Evolutionary conservation across 2,329 filamentous ascomycete species (phyloP), one percentile per base, ranked within the genome.

Genomic region (Fusarium tuaranense): DNA sequence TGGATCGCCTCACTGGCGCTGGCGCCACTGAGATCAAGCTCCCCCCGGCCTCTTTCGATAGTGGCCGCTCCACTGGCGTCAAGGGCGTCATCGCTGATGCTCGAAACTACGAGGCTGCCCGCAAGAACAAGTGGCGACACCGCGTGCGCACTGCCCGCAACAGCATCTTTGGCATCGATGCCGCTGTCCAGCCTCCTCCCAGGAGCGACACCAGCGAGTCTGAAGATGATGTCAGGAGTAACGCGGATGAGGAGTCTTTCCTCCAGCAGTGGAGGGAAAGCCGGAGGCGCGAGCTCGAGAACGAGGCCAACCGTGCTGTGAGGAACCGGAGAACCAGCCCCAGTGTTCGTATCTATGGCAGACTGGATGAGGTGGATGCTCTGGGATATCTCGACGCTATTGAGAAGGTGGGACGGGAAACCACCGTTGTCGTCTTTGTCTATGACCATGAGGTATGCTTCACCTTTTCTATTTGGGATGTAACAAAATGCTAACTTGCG

Each of bases 331-430:
- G 92, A 79, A 92, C 91, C 63, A 96, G 92, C 81, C 94, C 95
- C 1, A 95, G 92, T 78, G 90, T 93, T 73, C 88, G 94, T 74
- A 87, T 92, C 68, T 98, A 93, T 81, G 97, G 97, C 25, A 90
- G 89, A 14, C 86, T 98, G 72, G 93, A 95, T 71, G 89, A 91
- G 69, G 97, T 98, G 2, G 95, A 98, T 86, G 96, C 95, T 9
- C 87, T 93, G 74, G 97, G 95, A 20, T 99, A 97, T 79, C 89
- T 99, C n/a, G 95, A 98, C 83, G 95, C 96, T 65, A 95, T 98
- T 77, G 97, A 99, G 85, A 97, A 95, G 84, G 94, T 96, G 6
- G 88, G 91, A 44, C 85, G 92, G 58, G 94, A 96, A 57, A 96
- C 94, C 0, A 89, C 93, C 5, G 95, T 98, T 2, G 93, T 98